Base-by-base conservation (phyloP, 768 basidiomycete genomes). In the Suillus lakei region DNA sequence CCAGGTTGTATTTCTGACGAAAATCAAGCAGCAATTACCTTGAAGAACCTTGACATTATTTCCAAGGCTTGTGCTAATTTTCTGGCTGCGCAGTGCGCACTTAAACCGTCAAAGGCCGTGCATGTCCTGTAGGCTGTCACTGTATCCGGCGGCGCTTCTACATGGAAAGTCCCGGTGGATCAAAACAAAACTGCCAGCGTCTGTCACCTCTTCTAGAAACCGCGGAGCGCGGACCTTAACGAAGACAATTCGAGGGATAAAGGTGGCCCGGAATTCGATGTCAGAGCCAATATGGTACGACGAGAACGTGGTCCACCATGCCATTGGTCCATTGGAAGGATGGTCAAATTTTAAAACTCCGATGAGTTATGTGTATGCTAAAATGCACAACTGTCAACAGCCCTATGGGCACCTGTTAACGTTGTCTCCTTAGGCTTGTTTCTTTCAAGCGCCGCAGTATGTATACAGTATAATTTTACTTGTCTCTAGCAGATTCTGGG, bases 111-210 rank as follows among this genome's bases (percentile, higher is more conserved):
- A 12, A 28, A 28, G 39, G 39, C 39, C 39, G 26, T 58, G 38
- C 26, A 58, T 12, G 26, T 58, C 56, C 56, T 39, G 56, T 58
- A 30, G 28, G 9, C 9, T 3, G 43, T 26, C 50, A 51, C 28
- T 51, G 50, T 51, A 48, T 48, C 23, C 5, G 23, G 46, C 55
- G 15, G 34, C 34, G 34, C 7, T 56, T 56, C 36, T 56, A 59
- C 18, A 41, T 39, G 56, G 56, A 38, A 58, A 58, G 38, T 58
- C 56, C 56, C 56, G 55, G 56, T 39, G 23, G 58, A 58, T 58
- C 12, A 55, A 54, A 21, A 34, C 32, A n/a, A n/a, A n/a, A 38
- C 36, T 38, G 36, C 36, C 56, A 38, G 23, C 26, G 26, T 41
- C 18, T 59, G 36, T 5, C 23, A 58, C 38, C 16, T 59, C 26